phyloP scores from a whole-genome alignment of 2,329 filamentous ascomycete species.

The Xylaria sp. region DNA sequence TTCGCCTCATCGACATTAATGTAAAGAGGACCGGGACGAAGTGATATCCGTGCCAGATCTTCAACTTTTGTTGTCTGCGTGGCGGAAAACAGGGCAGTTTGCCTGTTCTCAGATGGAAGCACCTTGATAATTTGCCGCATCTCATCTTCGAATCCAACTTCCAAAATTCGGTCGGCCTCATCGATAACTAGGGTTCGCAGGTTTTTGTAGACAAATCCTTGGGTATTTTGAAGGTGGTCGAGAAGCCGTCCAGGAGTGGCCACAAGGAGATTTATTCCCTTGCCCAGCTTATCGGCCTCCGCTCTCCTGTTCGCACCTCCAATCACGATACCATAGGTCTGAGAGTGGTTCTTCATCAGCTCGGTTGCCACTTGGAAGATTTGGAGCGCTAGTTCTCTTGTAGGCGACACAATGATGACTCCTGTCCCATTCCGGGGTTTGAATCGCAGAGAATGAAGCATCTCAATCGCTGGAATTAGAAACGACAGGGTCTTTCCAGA shows the following conservation, averaged over 20 bases:
- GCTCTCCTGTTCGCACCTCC: conserved; percentile 90
- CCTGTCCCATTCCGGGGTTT: conserved; percentile 91
- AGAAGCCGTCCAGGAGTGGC: conserved; percentile 91
- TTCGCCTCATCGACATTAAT: conserved; percentile 95
- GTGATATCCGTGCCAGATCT: conserved; percentile 91
- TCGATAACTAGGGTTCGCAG: conserved; percentile 89
- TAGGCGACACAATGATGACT: conserved; percentile 90
- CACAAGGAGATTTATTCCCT: conserved; percentile 93
- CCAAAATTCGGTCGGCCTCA: conserved; percentile 93
- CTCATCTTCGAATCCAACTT: conserved; percentile 98
- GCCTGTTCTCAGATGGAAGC: conserved; percentile 81
- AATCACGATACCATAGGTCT: conserved; percentile 93
- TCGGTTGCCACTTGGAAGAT: conserved; percentile 95
- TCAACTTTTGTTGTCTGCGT: conserved; percentile 99
- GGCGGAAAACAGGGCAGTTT: conserved; percentile 98
- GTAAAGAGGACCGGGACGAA: conserved; percentile 88
- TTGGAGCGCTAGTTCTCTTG: conserved; percentile 90
- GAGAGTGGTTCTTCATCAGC: conserved; percentile 88
- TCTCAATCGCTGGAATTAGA: conserved; percentile 91
- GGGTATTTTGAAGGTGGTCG: conserved; percentile 92
- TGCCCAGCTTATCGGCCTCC: conserved; percentile 90
- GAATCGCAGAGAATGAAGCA: conserved; percentile 87
- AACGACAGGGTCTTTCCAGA: conserved; percentile 96
- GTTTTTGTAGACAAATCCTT: conserved; percentile 68
- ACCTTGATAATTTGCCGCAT: conserved; percentile 98